phyloP scores from a whole-genome alignment of 2,329 filamentous ascomycete genomes.

The Penicillium crustosum region DNA sequence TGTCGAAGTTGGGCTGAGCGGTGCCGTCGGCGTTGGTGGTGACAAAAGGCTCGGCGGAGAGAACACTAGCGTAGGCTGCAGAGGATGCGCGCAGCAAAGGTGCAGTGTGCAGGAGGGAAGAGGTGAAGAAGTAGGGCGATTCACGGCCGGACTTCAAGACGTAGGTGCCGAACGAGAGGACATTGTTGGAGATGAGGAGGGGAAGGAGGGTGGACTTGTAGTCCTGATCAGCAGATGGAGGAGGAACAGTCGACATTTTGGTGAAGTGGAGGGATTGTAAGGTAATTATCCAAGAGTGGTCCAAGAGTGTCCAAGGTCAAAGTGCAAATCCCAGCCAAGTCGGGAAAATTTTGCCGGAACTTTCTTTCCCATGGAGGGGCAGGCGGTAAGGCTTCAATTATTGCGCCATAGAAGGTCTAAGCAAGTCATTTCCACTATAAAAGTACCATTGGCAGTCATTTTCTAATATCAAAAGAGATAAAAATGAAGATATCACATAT shows the following conservation, averaged over 20 bases:
- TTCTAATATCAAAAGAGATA: neutral
- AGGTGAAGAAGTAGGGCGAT: conserved; percentile 98
- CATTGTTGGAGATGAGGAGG: conserved; percentile 41
- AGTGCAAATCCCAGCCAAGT: conserved; percentile 9
- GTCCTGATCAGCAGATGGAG: conserved; percentile 31
- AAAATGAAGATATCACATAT: neutral
- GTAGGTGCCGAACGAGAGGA: conserved; percentile 47
- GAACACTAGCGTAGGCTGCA: conserved; percentile 71
- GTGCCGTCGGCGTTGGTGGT: conserved; percentile 35
- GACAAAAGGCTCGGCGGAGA: conserved; percentile 50
- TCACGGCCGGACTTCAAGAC: conserved; percentile 87
- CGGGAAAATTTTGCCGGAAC: conserved; percentile 22
- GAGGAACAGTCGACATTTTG: conserved; percentile 30
- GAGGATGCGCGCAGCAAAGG: conserved; percentile 75
- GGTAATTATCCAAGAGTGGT: neutral
- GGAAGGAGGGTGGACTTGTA: conserved; percentile 43
- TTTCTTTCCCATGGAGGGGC: conserved; percentile 23
- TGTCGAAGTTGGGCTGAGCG: conserved; percentile 63
- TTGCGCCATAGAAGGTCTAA: neutral
- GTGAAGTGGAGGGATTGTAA: neutral
- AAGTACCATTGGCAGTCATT: neutral
- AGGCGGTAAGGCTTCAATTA: conserved; percentile 13
- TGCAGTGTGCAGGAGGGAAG: conserved; percentile 82
- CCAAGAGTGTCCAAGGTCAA: neutral
- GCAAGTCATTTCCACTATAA: neutral